Conservation (phyloP, 129 eudicot genomes). For the Silybum marianum region DNA sequence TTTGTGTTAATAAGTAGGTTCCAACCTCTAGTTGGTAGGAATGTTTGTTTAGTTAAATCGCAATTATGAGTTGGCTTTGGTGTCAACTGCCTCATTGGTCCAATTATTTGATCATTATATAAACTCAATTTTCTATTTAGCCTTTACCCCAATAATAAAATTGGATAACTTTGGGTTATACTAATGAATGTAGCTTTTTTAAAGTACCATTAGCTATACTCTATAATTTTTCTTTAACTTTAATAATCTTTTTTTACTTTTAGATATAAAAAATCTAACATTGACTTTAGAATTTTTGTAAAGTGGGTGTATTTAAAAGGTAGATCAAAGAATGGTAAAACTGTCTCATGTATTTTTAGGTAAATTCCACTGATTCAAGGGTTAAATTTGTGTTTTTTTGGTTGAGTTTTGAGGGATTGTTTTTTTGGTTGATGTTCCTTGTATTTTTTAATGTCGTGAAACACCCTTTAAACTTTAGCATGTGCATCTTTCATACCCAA, state of each 20-base stretch:
- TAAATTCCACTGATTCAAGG: background rate
- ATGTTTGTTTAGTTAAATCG: conserved; percentile 5
- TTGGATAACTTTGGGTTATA: background rate
- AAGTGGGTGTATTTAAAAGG: background rate
- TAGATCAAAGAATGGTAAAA: too few relatives aligned
- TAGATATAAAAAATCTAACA: too few relatives aligned
- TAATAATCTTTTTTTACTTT: too few relatives aligned
- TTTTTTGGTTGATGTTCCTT: background rate
- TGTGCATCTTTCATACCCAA: background rate
- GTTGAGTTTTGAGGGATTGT: background rate
- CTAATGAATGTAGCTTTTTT: background rate
- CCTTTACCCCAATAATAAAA: background rate
- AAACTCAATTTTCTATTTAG: background rate
- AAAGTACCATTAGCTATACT: background rate
- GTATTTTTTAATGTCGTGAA: too few relatives aligned
- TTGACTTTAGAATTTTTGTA: too few relatives aligned
- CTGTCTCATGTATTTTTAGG: background rate
- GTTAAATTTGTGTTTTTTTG: background rate
- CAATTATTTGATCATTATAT: background rate
- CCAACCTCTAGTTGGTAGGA: conserved; percentile 22
- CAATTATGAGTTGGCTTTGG: conserved; percentile 18
- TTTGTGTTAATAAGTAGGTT: conserved; percentile 12
- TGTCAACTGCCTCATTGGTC: conserved; percentile 15
- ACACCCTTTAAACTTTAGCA: background rate
- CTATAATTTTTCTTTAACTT: background rate